Conservation (phyloP, 1,139 yeast species). For the Debaryomyces sp. region DNA sequence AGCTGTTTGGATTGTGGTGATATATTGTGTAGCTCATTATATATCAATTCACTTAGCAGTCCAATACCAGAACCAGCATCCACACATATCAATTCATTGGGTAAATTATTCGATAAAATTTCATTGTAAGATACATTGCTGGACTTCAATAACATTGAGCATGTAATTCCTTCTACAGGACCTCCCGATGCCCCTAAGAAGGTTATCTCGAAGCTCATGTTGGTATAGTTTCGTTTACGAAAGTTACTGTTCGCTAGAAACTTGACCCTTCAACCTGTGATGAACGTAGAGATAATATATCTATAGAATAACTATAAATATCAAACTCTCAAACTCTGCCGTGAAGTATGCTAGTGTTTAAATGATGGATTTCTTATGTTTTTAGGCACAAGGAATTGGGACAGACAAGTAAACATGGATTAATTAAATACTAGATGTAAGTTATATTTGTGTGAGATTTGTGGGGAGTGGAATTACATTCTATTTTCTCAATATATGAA, state of each 20-base stretch:
- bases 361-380: neutral
- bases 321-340: neutral
- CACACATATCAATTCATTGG: constrained; percentile 54
- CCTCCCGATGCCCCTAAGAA: constrained; percentile 81
- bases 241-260: neutral
- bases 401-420: neutral
- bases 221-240: neutral
- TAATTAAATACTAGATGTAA: neutral
- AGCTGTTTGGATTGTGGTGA: constrained; percentile 18
- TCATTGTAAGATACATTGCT: constrained; percentile 37
- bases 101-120: constrained; percentile 27
- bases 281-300: neutral
- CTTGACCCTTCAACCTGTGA: neutral
- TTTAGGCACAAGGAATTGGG: neutral
- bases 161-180: constrained; percentile 68
- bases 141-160: constrained; percentile 69
- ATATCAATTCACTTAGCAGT: constrained; percentile 55
- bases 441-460: neutral
- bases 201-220: constrained; percentile 42
- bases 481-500: no score
- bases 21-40: constrained; percentile 20
- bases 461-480: neutral
- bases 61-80: constrained; percentile 83
- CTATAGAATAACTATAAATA: neutral
- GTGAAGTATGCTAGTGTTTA: neutral